These are phyloP conservation scores for Spiromastix sp. DNA, from an alignment of 2,329 filamentous ascomycete species.

Conservation along the genomic window DNA sequence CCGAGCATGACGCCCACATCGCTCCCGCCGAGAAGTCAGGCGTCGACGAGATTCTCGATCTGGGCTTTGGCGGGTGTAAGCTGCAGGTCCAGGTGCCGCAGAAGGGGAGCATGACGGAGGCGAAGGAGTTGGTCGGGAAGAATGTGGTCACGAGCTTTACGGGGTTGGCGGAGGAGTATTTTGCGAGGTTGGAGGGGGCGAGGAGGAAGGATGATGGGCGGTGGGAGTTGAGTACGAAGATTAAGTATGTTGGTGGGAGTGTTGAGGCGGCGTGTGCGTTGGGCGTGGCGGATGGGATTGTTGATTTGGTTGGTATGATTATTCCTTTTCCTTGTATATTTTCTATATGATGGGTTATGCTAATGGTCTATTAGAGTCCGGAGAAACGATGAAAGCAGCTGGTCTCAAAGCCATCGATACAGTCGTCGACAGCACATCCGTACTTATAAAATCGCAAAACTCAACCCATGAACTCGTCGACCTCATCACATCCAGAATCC, in stretches of 20 bases:
- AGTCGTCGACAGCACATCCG: slow-evolving; percentile 75
- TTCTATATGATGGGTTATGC: background rate
- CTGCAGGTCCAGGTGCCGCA: slow-evolving; percentile 94
- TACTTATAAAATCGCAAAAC: slow-evolving; percentile 82
- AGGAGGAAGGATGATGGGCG: slow-evolving; percentile 23
- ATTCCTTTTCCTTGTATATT: background rate
- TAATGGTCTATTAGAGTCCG: slow-evolving; percentile 58
- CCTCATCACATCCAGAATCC: slow-evolving; percentile 75
- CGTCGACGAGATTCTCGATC: slow-evolving; percentile 79
- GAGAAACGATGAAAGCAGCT: slow-evolving; percentile 94
- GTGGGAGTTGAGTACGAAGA: slow-evolving; percentile 65
- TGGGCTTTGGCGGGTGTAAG: slow-evolving; percentile 84
- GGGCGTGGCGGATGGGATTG: slow-evolving; percentile 91
- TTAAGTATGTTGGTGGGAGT: slow-evolving; percentile 90
- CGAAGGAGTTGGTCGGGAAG: slow-evolving; percentile 75
- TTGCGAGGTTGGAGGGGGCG: slow-evolving; percentile 59
- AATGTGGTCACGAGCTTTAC: slow-evolving; percentile 96
- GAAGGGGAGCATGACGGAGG: slow-evolving; percentile 60
- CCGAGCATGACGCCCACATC: slow-evolving; percentile 65
- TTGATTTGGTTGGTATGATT: slow-evolving; percentile 82
- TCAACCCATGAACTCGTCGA: slow-evolving; percentile 74
- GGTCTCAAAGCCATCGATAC: slow-evolving; percentile 92
- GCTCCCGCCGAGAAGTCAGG: slow-evolving; percentile 35
- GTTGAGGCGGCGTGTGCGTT: slow-evolving; percentile 94
- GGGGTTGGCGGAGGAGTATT: slow-evolving; percentile 71